These are phyloP conservation scores for Cylindrotheca fusiformis DNA, from an alignment of 108 stramenopile species.

Conservation along the genomic window DNA sequence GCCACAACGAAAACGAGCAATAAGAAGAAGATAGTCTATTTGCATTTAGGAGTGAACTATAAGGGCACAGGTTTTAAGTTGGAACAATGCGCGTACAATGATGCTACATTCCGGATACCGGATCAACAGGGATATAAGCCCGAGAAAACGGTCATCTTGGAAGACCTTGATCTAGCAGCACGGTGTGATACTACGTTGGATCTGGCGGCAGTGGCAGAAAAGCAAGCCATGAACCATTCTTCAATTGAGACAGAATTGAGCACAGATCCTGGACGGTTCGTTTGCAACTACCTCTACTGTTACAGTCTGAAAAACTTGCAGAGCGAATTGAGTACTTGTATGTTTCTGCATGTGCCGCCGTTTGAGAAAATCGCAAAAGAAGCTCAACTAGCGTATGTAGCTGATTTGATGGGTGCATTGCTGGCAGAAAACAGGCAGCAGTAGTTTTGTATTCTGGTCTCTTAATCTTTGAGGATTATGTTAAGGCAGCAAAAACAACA, in stretches of 20 bases:
- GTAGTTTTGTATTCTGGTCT: no score
- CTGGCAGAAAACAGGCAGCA: no score
- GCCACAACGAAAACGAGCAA: slow-evolving; percentile 1
- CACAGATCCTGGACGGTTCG: slow-evolving; percentile 80
- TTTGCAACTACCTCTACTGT: slow-evolving; percentile 86
- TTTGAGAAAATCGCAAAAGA: slow-evolving; percentile 42
- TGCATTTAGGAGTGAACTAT: slow-evolving; percentile 83
- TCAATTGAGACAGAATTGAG: slow-evolving; percentile 27
- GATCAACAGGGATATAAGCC: slow-evolving; percentile 85
- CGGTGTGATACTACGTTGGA: slow-evolving; percentile 13
- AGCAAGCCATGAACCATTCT: slow-evolving; percentile 20
- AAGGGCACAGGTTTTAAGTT: slow-evolving; percentile 57
- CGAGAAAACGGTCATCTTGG: slow-evolving; percentile 37
- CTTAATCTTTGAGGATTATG: no score
- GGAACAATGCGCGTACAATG: slow-evolving; percentile 90
- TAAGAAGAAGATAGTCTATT: slow-evolving; percentile 30
- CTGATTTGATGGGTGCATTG: slow-evolving; percentile 44
- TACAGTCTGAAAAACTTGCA: slow-evolving; percentile 54
- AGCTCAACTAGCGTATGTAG: slow-evolving; percentile 48
- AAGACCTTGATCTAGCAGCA: slow-evolving; percentile 1
- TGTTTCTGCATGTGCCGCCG: slow-evolving; percentile 81
- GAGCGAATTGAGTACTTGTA: slow-evolving; percentile 6
- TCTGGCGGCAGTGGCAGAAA: background rate
- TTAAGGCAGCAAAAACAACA: no score
- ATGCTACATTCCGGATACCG: slow-evolving; percentile 88